These are phyloP conservation scores for Fusarium succisae DNA, from an alignment of 2,329 filamentous ascomycete species.

Conservation along the genomic window DNA sequence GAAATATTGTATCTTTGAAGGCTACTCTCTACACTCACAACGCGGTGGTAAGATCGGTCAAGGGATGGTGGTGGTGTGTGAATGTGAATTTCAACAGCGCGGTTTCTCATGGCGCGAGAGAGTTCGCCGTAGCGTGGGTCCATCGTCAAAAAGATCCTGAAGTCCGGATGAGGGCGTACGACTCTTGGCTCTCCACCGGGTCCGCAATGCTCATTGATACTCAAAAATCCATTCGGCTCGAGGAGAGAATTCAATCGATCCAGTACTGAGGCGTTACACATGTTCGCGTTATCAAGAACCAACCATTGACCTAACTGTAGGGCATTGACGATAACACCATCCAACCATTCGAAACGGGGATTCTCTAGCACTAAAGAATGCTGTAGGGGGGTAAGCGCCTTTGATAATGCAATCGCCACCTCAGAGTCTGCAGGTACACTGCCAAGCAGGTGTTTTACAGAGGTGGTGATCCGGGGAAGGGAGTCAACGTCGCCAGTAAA, in stretches of 20 bases:
- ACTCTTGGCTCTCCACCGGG: constrained; percentile 82
- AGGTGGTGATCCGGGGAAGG: constrained; percentile 50
- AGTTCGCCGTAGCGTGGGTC: constrained; percentile 92
- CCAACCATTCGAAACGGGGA: constrained; percentile 94
- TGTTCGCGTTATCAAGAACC: constrained; percentile 94
- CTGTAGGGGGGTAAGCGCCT: constrained; percentile 60
- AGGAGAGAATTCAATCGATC: constrained; percentile 94
- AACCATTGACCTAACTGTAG: constrained; percentile 90
- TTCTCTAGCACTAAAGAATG: constrained; percentile 69
- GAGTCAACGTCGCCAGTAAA: constrained; percentile 51
- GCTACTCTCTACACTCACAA: constrained; percentile 59
- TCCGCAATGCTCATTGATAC: constrained; percentile 92
- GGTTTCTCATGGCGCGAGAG: constrained; percentile 95
- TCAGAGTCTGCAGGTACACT: constrained; percentile 56
- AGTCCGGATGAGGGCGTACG: constrained; percentile 83
- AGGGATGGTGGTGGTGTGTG: constrained; percentile 53
- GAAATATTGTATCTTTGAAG: constrained; percentile 58
- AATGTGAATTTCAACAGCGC: constrained; percentile 89
- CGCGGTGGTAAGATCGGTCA: constrained; percentile 49
- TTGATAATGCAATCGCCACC: constrained; percentile 58
- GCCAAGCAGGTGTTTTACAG: constrained; percentile 52
- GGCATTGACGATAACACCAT: constrained; percentile 90
- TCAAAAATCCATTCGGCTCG: constrained; percentile 86
- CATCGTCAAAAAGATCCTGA: constrained; percentile 93
- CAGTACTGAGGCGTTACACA: constrained; percentile 93